Evolutionary conservation across 306 rosid genomes (phyloP), one percentile per base, ranked within the genome.

Genomic region (Leucaena leucocephala): DNA sequence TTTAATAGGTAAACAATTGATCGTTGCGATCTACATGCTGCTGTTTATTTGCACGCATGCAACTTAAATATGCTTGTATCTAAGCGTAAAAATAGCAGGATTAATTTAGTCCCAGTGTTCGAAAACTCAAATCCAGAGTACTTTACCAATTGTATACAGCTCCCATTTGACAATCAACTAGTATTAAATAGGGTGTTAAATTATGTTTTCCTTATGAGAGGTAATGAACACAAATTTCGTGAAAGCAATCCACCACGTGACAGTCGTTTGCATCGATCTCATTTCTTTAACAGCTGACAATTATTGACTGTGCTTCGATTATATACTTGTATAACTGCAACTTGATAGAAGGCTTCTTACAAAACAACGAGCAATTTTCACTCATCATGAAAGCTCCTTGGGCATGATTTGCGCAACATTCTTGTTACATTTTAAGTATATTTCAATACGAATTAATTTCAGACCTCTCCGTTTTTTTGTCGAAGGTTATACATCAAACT

Each of bases 41-140:
- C 77, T 68, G 64, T 74, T 78, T 39, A 46, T 74, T 72, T 39
- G 12, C 27, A 27, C 27, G 27, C 71, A 64, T 57, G 50, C 64
- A 74, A 73, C 74, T 2, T 19, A 69, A 73, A 54, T 54, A 19
- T 19, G 64, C 14, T 36, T 35, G 63, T 27, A 27, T 62, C 65
- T 80, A 52, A 50, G 64, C 49, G n/a, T 16, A 55, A 3, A 5
- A n/a, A 0, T n/a, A n/a, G 62, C 27, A 49, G 27, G 27, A 27
- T 27, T 1, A 27, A 27, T 27, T 27, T 27, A 27, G 27, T 27
- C 27, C 27, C 27, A 27, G 27, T 27, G 27, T 27, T 27, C 27
- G 27, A 27, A 27, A 27, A 27, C 1, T 27, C 0, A 27, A 27
- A 27, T 27, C 27, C 27, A 27, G 27, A 27, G 27, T 27, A 27